A percentile compares a stretch with the other conserved stretches of the same genome.
These are phyloP conservation scores for Coffea canephora DNA, from an alignment of 257 asterid species.

Conservation along the genomic window DNA sequence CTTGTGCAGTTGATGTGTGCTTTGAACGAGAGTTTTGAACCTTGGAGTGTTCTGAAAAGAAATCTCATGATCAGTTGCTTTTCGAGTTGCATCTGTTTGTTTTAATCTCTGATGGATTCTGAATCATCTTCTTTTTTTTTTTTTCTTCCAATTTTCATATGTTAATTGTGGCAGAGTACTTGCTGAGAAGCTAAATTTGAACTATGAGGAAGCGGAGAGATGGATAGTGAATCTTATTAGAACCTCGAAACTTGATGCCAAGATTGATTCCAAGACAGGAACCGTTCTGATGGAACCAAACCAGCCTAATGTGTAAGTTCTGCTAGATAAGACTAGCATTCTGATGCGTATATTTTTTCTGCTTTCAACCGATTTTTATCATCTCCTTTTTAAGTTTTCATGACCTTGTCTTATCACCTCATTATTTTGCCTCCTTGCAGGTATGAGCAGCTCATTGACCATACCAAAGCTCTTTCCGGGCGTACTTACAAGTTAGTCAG, in stretches of 20 bases:
- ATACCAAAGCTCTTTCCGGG: slow-evolving; percentile 81
- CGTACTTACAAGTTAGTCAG: slow-evolving; percentile 75
- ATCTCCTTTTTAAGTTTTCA: neutral
- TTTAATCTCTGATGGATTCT: neutral
- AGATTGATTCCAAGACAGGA: slow-evolving; percentile 72
- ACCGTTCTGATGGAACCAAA: slow-evolving; percentile 81
- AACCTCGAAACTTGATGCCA: slow-evolving; percentile 96
- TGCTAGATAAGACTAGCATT: neutral
- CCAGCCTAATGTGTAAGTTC: slow-evolving; percentile 82
- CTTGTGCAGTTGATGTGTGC: neutral
- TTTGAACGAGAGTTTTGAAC: neutral
- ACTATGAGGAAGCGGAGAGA: slow-evolving; percentile 85
- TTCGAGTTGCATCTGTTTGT: neutral
- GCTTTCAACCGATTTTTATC: neutral
- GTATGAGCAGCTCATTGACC: slow-evolving; percentile 95
- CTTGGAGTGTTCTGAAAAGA: neutral
- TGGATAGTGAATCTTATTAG: slow-evolving; percentile 91
- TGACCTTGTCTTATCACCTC: neutral
- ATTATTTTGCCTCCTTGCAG: slow-evolving; percentile 34
- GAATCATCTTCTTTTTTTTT: neutral
- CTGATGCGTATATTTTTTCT: neutral
- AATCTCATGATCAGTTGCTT: neutral
- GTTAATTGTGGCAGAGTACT: slow-evolving; percentile 59
- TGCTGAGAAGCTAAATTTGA: slow-evolving; percentile 90
- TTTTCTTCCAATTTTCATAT: neutral